Percentiles rank a stretch among this genome's conserved stretches.
Conservation (phyloP, 2,329 filamentous ascomycete species). For the Phoma herbarum region DNA sequence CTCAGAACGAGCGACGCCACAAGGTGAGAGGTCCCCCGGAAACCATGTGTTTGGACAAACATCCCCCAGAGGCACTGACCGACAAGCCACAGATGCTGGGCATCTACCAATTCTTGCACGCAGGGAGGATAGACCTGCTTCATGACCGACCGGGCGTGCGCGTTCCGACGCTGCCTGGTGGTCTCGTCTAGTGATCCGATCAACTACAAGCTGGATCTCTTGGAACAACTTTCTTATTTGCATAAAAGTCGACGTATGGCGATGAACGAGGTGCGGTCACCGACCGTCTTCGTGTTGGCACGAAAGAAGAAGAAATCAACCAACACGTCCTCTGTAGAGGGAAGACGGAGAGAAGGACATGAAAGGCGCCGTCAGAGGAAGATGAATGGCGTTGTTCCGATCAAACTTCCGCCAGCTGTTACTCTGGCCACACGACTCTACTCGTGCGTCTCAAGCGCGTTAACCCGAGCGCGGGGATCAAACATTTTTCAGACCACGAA, state of each 20-base stretch:
- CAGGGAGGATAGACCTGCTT: constrained; percentile 30
- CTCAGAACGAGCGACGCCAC: constrained; percentile 14
- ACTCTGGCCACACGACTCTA: constrained; percentile 5
- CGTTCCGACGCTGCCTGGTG: not conserved
- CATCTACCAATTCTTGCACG: constrained; percentile 25
- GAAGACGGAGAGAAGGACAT: constrained; percentile 14
- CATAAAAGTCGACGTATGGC: constrained; percentile 8
- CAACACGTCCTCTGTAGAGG: not conserved
- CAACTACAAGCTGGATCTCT: not conserved
- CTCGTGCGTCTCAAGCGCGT: constrained; percentile 10
- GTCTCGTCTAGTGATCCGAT: constrained; percentile 2
- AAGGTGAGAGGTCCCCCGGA: constrained; percentile 21
- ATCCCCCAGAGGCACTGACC: constrained; percentile 16
- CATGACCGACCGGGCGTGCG: constrained; percentile 14
- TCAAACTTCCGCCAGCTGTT: constrained; percentile 7
- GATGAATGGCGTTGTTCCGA: no score
- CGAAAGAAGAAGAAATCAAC: not conserved
- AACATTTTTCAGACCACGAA: constrained; percentile 3
- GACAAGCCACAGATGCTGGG: constrained; percentile 3
- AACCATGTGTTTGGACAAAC: constrained; percentile 13
- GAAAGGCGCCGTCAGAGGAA: no score
- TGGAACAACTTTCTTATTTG: constrained; percentile 1
- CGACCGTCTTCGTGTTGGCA: constrained; percentile 5
- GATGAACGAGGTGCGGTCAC: constrained; percentile 14
- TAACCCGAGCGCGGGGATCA: constrained; percentile 7